Evolutionary conservation across 129 eudicot genomes (phyloP).

Genomic region (Artemisia annua): DNA sequence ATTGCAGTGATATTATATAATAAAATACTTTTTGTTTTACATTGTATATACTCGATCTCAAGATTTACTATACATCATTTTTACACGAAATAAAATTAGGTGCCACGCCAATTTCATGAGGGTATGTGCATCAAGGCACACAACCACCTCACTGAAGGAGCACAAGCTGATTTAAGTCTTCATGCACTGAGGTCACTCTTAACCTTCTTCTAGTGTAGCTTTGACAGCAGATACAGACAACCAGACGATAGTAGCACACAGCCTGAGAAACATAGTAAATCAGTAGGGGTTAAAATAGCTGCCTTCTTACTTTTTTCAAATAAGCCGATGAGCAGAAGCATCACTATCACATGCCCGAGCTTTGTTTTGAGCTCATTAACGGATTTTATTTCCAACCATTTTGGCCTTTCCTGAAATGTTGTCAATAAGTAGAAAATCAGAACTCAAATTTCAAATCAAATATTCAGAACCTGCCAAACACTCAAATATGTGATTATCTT

Average conservation of each 20-base stretch:
- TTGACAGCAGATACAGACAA: slow-evolving; percentile 76
- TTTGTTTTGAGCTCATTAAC: slow-evolving; percentile 90
- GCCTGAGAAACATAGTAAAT: slow-evolving; percentile 88
- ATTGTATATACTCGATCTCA: slow-evolving; percentile 8
- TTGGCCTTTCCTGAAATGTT: slow-evolving; percentile 79
- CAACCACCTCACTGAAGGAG: neutral
- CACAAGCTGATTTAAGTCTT: neutral
- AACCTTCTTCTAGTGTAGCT: slow-evolving; percentile 42
- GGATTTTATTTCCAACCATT: slow-evolving; percentile 89
- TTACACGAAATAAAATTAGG: slow-evolving; percentile 9
- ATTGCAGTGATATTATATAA: neutral
- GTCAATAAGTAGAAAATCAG: slow-evolving; percentile 1
- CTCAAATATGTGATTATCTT: too few species aligned
- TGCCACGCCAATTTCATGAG: neutral
- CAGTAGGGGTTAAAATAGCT: slow-evolving; percentile 53
- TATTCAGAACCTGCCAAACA: too few species aligned
- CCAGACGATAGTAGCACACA: slow-evolving; percentile 74
- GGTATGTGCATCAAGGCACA: neutral
- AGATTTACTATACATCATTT: slow-evolving; percentile 27
- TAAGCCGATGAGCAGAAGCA: slow-evolving; percentile 89
- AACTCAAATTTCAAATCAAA: neutral
- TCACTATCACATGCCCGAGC: slow-evolving; percentile 94
- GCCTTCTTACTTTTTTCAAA: slow-evolving; percentile 89
- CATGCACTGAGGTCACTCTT: neutral
- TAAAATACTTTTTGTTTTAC: slow-evolving; percentile 12